Percentiles rank a stretch among this genome's conserved stretches.
Evolutionary conservation across 1,139 yeast species (phyloP).

Genomic region (Torulaspora pretoriensis): DNA sequence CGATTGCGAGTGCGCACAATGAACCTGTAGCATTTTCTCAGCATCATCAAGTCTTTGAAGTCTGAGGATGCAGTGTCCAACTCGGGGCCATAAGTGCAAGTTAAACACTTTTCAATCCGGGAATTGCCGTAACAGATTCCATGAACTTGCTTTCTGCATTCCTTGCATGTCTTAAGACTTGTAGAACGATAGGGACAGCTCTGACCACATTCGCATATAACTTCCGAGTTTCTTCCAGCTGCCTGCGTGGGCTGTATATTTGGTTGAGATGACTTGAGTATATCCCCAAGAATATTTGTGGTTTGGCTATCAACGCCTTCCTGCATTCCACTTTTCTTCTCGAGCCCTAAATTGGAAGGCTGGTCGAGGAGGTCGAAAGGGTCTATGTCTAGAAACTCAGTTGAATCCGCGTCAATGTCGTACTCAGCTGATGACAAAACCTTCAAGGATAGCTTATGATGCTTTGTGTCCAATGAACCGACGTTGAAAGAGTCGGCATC

Average conservation of each 20-base stretch:
- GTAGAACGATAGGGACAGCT: slow-evolving; percentile 18
- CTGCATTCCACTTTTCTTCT: background rate
- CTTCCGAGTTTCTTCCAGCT: background rate
- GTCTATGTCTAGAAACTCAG: slow-evolving; percentile 26
- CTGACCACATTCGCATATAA: slow-evolving; percentile 36
- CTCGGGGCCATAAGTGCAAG: slow-evolving; percentile 29
- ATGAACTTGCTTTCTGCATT: slow-evolving; percentile 33
- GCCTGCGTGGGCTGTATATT: slow-evolving; percentile 35
- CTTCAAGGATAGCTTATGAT: slow-evolving; percentile 27
- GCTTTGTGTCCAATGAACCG: slow-evolving; percentile 30
- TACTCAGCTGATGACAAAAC: slow-evolving; percentile 27
- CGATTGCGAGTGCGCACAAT: slow-evolving; percentile 19
- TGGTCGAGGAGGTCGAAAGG: slow-evolving; percentile 32
- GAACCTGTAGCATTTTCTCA: slow-evolving; percentile 32
- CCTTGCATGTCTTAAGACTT: slow-evolving; percentile 23
- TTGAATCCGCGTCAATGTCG: slow-evolving; percentile 11
- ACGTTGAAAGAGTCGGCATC: slow-evolving; percentile 24
- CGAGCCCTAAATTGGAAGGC: background rate
- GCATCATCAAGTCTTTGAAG: slow-evolving; percentile 29
- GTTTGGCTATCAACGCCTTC: slow-evolving; percentile 33
- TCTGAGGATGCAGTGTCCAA: slow-evolving; percentile 20
- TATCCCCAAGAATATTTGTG: slow-evolving; percentile 31
- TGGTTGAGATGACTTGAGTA: slow-evolving; percentile 29
- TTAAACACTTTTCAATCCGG: slow-evolving; percentile 25
- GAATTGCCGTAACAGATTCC: slow-evolving; percentile 35